Conservation (phyloP, 1,139 yeast genomes). For the Kurtzmaniella quercitrusa region DNA sequence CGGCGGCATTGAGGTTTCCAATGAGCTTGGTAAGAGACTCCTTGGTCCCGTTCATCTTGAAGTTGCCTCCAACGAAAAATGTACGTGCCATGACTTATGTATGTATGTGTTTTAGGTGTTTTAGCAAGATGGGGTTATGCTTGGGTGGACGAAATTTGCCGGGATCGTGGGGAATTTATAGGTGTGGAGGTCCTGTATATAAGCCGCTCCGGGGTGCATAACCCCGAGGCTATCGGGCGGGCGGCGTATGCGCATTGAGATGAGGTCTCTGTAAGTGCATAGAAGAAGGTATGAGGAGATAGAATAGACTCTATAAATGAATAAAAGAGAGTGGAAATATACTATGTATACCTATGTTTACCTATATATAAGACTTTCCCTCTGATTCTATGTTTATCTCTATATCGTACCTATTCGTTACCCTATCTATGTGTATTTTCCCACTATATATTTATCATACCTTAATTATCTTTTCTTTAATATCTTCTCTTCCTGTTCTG, state of each 20-base stretch:
- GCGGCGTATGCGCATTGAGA: background rate
- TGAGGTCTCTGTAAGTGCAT: background rate
- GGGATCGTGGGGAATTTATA: conserved; percentile 1
- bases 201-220: conserved; percentile 3
- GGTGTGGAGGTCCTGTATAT: background rate
- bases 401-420: too few relatives aligned
- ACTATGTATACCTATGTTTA: too few relatives aligned
- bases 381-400: too few relatives aligned
- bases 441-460: too few relatives aligned
- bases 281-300: too few relatives aligned
- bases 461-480: too few relatives aligned
- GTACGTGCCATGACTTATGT: conserved; percentile 66
- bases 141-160: background rate
- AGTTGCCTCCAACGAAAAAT: conserved; percentile 98
- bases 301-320: too few relatives aligned
- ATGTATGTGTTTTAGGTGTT: conserved; percentile 1
- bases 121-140: background rate
- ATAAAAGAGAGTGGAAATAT: too few relatives aligned
- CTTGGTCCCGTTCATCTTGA: conserved; percentile 96
- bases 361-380: too few relatives aligned
- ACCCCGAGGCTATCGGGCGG: conserved; percentile 1
- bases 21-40: conserved; percentile 80
- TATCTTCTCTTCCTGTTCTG: too few relatives aligned
- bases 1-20: conserved; percentile 74
- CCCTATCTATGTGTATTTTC: too few relatives aligned